A percentile compares a stretch with the other conserved stretches of the same genome.
Conservation (phyloP, 2,329 filamentous ascomycete genomes). For the Camillea tinctor region DNA sequence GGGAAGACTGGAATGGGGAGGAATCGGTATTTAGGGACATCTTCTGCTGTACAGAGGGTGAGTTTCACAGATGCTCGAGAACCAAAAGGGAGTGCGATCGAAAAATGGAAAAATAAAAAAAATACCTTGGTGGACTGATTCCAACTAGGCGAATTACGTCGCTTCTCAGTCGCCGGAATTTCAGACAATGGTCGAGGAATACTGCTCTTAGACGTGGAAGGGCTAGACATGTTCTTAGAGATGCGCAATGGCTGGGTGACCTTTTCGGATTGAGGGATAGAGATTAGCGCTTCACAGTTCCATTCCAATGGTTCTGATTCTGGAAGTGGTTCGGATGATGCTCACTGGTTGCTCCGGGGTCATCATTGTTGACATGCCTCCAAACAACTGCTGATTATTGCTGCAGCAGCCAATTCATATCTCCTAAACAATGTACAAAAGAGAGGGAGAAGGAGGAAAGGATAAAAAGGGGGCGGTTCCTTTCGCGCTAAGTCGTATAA, state of each 20-base stretch:
- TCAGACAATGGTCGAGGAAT: constrained; percentile 79
- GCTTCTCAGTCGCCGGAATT: constrained; percentile 79
- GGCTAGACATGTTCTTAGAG: constrained; percentile 62
- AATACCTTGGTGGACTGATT: constrained; percentile 71
- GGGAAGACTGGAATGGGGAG: constrained; percentile 83
- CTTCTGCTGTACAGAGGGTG: constrained; percentile 51
- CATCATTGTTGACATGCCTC: constrained; percentile 25
- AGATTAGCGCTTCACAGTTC: constrained; percentile 4
- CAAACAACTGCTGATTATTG: constrained; percentile 20
- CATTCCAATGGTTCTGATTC: neutral
- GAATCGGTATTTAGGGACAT: constrained; percentile 69
- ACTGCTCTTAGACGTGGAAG: constrained; percentile 63
- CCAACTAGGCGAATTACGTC: constrained; percentile 91
- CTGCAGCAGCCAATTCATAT: constrained; percentile 24
- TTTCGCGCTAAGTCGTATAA: neutral
- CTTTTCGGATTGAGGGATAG: constrained; percentile 15
- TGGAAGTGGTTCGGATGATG: neutral
- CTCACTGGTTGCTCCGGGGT: constrained; percentile 32
- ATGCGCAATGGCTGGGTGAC: constrained; percentile 70
- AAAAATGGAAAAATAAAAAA: too few species aligned
- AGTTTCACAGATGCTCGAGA: constrained; percentile 16
- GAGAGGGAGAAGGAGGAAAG: constrained; percentile 7
- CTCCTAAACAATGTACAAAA: constrained; percentile 18
- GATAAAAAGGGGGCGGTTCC: neutral
- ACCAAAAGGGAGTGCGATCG: constrained; percentile 11